These are phyloP conservation scores for Wallacemonas sp. DNA, from an alignment of 208 protist species.

Conservation along the genomic window DNA sequence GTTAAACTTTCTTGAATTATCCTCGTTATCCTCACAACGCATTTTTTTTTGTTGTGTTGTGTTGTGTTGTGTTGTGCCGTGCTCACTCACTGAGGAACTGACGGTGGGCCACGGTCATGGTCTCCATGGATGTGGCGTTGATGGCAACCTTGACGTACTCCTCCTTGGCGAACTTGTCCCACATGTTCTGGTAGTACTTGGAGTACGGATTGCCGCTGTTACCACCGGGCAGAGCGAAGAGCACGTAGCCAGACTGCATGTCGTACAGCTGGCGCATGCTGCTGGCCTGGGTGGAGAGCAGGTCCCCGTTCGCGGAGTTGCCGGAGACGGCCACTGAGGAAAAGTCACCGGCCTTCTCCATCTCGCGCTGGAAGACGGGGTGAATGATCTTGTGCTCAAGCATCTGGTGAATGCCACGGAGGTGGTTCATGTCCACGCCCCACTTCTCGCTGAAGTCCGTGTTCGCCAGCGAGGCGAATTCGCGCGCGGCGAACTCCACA, in stretches of 20 bases:
- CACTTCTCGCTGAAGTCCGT: constrained; percentile 29
- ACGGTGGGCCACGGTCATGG: background rate
- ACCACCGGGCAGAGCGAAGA: constrained; percentile 51
- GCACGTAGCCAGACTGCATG: constrained; percentile 24
- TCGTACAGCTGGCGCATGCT: constrained; percentile 63
- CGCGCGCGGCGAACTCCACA: constrained; percentile 26
- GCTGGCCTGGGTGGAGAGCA: constrained; percentile 45
- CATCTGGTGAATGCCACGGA: constrained; percentile 48
- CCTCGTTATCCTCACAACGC: too few relatives aligned
- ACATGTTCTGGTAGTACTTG: constrained; percentile 55
- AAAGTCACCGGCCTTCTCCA: constrained; percentile 51
- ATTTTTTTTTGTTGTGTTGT: too few relatives aligned
- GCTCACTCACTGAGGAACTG: constrained; percentile 1
- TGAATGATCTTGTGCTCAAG: constrained; percentile 31
- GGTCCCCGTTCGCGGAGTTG: constrained; percentile 30
- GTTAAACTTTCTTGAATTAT: too few relatives aligned
- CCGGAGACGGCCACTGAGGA: constrained; percentile 50
- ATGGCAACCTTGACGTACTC: constrained; percentile 39
- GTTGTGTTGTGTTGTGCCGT: too few relatives aligned
- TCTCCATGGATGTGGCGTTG: background rate
- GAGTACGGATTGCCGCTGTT: constrained; percentile 70
- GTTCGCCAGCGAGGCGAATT: constrained; percentile 32
- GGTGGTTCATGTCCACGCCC: constrained; percentile 57
- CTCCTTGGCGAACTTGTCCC: constrained; percentile 35
- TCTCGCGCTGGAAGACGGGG: constrained; percentile 49